Conservation (phyloP, 164 flowering plant species). For the Magnolia sinica region DNA sequence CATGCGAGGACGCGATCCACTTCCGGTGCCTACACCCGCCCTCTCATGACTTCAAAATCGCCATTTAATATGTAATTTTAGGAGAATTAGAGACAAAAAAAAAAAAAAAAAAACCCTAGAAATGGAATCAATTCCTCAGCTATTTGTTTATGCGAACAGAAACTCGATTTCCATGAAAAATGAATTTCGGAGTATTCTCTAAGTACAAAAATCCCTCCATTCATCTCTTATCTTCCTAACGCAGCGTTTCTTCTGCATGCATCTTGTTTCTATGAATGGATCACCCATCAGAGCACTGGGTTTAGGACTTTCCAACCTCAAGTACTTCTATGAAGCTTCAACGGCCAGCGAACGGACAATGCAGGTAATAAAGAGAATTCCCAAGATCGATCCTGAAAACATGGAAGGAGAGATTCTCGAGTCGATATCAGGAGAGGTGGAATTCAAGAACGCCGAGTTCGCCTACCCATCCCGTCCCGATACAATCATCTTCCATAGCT, state of each 20-base stretch:
- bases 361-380: slow-evolving; percentile 69
- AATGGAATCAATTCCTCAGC: no score
- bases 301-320: slow-evolving; percentile 61
- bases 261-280: neutral
- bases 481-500: slow-evolving; percentile 40
- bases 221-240: neutral
- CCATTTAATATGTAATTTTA: no score
- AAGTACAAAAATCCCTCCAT: neutral
- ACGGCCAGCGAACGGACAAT: slow-evolving; percentile 63
- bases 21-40: no score
- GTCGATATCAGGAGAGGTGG: slow-evolving; percentile 54
- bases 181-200: no score
- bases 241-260: neutral
- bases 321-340: slow-evolving; percentile 68
- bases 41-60: no score
- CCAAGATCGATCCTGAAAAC: slow-evolving; percentile 65
- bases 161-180: no score
- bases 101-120: no score
- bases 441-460: slow-evolving; percentile 62
- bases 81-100: no score
- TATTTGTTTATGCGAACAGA: no score
- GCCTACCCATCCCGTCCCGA: slow-evolving; percentile 83
- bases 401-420: slow-evolving; percentile 56
- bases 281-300: slow-evolving; percentile 55
- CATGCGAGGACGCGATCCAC: no score